A percentile compares a stretch with the other conserved stretches of the same genome.
Conservation (phyloP, 106 monocot genomes). For the Vanilla planifolia region DNA sequence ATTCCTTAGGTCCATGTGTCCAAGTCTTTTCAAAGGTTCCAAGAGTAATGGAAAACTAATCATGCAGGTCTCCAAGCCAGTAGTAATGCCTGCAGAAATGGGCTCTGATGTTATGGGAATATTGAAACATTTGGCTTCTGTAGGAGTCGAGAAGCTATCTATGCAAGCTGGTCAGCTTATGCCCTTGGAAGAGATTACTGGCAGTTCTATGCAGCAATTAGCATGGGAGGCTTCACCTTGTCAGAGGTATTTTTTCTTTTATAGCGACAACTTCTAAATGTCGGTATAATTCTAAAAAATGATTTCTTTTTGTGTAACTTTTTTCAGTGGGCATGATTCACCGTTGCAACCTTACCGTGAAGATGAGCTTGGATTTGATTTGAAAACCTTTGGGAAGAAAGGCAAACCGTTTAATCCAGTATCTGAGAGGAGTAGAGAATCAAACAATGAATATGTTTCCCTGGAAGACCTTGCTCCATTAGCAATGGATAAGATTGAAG, state of each 20-base stretch:
- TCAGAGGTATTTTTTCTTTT: constrained; percentile 35
- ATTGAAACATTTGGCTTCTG: constrained; percentile 67
- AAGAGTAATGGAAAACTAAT: constrained; percentile 74
- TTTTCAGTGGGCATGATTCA: constrained; percentile 19
- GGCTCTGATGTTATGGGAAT: constrained; percentile 82
- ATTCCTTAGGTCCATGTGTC: constrained; percentile 87
- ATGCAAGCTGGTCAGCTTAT: constrained; percentile 85
- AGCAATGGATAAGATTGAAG: constrained; percentile 97
- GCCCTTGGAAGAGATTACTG: constrained; percentile 94
- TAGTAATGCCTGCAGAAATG: constrained; percentile 97
- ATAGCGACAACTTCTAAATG: neutral
- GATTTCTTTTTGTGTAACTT: neutral
- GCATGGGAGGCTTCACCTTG: constrained; percentile 65
- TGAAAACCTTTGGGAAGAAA: constrained; percentile 15
- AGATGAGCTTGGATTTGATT: neutral
- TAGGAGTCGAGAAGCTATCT: constrained; percentile 90
- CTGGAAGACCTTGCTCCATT: constrained; percentile 94
- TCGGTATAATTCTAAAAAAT: neutral
- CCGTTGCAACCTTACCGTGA: constrained; percentile 13
- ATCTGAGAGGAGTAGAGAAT: constrained; percentile 20
- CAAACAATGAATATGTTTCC: constrained; percentile 67
- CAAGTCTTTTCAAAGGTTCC: constrained; percentile 59
- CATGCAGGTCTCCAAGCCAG: constrained; percentile 89
- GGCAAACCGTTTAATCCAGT: constrained; percentile 17
- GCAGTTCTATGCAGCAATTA: constrained; percentile 77